These are phyloP conservation scores for Trichoderma koningiopsis DNA, from an alignment of 2,329 filamentous ascomycete species.

Conservation along the genomic window DNA sequence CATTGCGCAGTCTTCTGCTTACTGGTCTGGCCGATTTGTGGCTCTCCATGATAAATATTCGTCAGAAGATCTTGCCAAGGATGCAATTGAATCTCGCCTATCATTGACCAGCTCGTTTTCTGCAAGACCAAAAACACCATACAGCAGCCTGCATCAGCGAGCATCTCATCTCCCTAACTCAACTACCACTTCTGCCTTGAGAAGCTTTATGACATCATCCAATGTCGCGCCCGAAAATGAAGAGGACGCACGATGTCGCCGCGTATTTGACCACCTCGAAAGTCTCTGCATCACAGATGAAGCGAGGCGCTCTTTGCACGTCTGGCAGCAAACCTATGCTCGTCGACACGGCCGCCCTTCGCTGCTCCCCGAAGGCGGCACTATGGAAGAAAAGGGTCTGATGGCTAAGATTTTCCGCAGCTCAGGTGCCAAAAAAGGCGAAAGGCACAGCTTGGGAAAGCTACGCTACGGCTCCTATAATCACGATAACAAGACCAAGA, in stretches of 20 bases:
- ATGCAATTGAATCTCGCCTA: slow-evolving; percentile 2
- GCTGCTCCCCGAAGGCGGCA: slow-evolving; percentile 45
- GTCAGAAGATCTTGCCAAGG: slow-evolving; percentile 34
- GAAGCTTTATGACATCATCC: slow-evolving; percentile 30
- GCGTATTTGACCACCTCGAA: slow-evolving; percentile 52
- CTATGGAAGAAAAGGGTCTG: slow-evolving; percentile 36
- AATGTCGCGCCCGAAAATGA: slow-evolving; percentile 30
- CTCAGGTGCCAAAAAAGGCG: slow-evolving; percentile 27
- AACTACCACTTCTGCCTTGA: slow-evolving; percentile 39
- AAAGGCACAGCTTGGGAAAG: slow-evolving; percentile 30
- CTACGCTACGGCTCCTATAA: slow-evolving; percentile 2
- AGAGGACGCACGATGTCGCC: slow-evolving; percentile 47
- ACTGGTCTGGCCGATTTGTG: slow-evolving; percentile 65
- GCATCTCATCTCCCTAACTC: slow-evolving; percentile 37
- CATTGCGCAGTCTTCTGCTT: slow-evolving; percentile 50
- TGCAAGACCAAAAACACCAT: slow-evolving; percentile 26
- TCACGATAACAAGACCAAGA: slow-evolving; percentile 14
- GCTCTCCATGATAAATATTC: slow-evolving; percentile 54
- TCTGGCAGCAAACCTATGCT: slow-evolving; percentile 55
- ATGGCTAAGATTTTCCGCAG: slow-evolving; percentile 37
- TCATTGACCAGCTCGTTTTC: neutral
- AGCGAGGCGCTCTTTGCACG: slow-evolving; percentile 49
- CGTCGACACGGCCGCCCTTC: slow-evolving; percentile 40
- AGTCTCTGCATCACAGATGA: slow-evolving; percentile 50
- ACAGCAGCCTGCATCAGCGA: slow-evolving; percentile 24